A percentile compares a stretch with the other conserved stretches of the same genome.
Conservation (phyloP, 2,329 filamentous ascomycete species). For the Allantophomopsis cytisporea region DNA sequence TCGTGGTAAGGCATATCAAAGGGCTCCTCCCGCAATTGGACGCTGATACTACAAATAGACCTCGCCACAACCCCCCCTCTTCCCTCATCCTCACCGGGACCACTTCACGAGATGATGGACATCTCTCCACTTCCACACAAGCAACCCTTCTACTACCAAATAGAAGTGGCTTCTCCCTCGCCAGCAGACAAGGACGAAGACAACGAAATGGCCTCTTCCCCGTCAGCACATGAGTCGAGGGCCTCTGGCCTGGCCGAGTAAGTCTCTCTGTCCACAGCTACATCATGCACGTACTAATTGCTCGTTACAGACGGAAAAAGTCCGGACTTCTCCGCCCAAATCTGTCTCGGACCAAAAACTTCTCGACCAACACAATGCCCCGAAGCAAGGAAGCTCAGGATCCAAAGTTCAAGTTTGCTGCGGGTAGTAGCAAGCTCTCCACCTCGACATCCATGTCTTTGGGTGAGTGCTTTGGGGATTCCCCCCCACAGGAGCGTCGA, state of each 20-base stretch:
- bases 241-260: slow-evolving; percentile 34
- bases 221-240: slow-evolving; percentile 32
- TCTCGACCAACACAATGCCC: slow-evolving; percentile 52
- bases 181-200: slow-evolving; percentile 33
- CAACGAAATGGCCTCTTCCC: slow-evolving; percentile 43
- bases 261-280: slow-evolving; percentile 17
- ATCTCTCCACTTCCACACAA: slow-evolving; percentile 90
- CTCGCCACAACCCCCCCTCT: slow-evolving; percentile 74
- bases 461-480: slow-evolving; percentile 67
- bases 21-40: too few relatives aligned
- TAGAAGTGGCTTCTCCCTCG: slow-evolving; percentile 61
- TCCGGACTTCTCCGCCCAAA: slow-evolving; percentile 60
- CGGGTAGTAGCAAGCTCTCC: slow-evolving; percentile 31
- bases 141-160: slow-evolving; percentile 48
- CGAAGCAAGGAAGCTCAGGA: slow-evolving; percentile 49
- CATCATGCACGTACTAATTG: background rate
- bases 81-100: slow-evolving; percentile 69
- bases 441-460: slow-evolving; percentile 50
- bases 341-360: slow-evolving; percentile 60
- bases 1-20: slow-evolving; percentile 36
- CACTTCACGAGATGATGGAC: slow-evolving; percentile 70
- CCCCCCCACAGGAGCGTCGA: slow-evolving; percentile 59
- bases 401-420: slow-evolving; percentile 64
- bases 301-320: slow-evolving; percentile 43
- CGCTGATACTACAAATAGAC: slow-evolving; percentile 29